A percentile compares a stretch with the other conserved stretches of the same genome.
Conservation (phyloP, 169 alveolate genomes). For the Plasmodium reichenowi region DNA sequence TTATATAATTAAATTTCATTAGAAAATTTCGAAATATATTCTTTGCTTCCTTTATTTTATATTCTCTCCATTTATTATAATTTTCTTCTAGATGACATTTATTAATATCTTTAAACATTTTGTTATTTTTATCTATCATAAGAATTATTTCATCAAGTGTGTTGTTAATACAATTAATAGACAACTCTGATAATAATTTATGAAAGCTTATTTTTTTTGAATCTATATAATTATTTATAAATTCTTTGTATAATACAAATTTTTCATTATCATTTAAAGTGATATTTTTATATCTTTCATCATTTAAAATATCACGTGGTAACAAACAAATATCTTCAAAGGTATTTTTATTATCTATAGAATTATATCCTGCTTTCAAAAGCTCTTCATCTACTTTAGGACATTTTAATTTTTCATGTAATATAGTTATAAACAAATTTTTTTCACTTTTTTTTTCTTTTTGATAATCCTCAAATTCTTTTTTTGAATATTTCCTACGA, state of each 20-base stretch:
- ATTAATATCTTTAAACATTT: conserved; percentile 16
- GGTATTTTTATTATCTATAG: background rate
- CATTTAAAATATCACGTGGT: conserved; percentile 14
- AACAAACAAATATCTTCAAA: conserved; percentile 21
- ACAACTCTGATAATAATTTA: conserved; percentile 12
- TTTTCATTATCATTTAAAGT: conserved; percentile 22
- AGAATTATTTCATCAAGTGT: conserved; percentile 21
- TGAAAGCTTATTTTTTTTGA: conserved; percentile 20
- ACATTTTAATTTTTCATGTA: conserved; percentile 40
- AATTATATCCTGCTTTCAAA: background rate
- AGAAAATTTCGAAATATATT: conserved; percentile 28
- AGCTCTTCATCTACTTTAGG: conserved; percentile 25
- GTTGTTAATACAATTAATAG: conserved; percentile 32
- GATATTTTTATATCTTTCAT: conserved; percentile 29
- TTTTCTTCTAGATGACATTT: conserved; percentile 6
- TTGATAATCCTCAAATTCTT: background rate
- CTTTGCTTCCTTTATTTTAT: conserved; percentile 51
- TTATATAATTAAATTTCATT: conserved; percentile 38
- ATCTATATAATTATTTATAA: conserved; percentile 41
- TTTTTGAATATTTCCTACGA: background rate
- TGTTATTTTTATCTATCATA: conserved; percentile 22
- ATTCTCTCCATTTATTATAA: conserved; percentile 24
- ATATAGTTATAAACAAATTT: conserved; percentile 21
- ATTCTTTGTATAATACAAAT: conserved; percentile 28
- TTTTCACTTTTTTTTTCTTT: conserved; percentile 9